Base-by-base conservation (phyloP, 2,329 filamentous ascomycete species). In the Fusarium globosum region DNA sequence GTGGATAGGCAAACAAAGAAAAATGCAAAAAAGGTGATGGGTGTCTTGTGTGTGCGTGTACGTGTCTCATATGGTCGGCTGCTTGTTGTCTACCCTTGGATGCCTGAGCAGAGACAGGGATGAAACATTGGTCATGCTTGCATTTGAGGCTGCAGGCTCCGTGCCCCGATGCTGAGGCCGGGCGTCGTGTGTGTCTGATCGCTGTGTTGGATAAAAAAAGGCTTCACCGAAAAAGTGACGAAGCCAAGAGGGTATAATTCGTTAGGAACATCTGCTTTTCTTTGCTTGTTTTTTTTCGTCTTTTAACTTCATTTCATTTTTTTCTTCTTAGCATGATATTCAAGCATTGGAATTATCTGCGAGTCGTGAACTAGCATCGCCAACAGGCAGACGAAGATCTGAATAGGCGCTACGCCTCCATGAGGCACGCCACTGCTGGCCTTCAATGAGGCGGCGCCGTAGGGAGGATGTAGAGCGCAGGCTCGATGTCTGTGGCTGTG, bases 381-480 rank as follows among this genome's bases (percentile, higher is more conserved):
- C 80, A 12, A 80, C 76, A 1, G 85, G 84, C 18, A 86, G 80
- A n/a, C 84, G 83, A 33, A 86, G 78, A 67, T 81, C 79, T 13
- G 81, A 82, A 69, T 76, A 70, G 7, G 74, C 74, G 51, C 77
- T 76, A 49, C 77, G 73, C 43, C 71, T 55, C 75, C 75, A 77
- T 16, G 68, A 60, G 23, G 67, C 55, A 38, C 72, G 56, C 69
- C 49, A 57, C 60, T 57, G 61, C 33, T 67, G 61, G 35, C 71
- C 59, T 53, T 73, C 73, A 65, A 75, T 65, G 15, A 67, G 60
- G 39, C 71, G 72, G 41, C 73, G 69, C 33, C 74, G 72, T 56
- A 74, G 53, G 26, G 69, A 62, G 39, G 57, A 65, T 4, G 65
- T 51, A 30, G 70, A 59, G 11, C 51, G 51, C 35, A 55, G 36